Evolutionary conservation across 2,329 filamentous ascomycete genomes (phyloP).

Genomic region (Bipolaris gigantea): DNA sequence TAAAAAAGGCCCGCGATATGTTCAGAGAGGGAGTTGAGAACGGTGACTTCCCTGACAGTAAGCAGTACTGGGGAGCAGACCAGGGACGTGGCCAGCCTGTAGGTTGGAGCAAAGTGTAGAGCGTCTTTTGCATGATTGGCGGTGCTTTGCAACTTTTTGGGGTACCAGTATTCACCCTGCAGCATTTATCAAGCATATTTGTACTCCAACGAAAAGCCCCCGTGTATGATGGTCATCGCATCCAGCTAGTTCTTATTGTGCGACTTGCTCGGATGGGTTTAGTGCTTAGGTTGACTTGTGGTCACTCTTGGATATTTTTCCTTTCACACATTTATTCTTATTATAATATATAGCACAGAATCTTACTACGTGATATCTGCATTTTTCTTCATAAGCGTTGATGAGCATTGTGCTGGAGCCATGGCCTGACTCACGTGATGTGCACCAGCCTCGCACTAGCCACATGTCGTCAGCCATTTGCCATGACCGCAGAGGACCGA

Average conservation of each 20-base stretch:
- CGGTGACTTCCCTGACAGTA: constrained; percentile 44
- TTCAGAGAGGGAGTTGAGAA: constrained; percentile 43
- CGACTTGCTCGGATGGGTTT: constrained; percentile 4
- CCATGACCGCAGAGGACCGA: constrained; percentile 9
- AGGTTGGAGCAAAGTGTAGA: constrained; percentile 44
- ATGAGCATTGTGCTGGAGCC: not conserved
- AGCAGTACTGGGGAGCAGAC: constrained; percentile 46
- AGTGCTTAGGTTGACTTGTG: not conserved
- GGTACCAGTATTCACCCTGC: constrained; percentile 15
- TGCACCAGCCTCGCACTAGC: not conserved
- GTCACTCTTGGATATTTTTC: not conserved
- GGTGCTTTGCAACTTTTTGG: constrained; percentile 11
- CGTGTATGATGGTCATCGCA: not conserved
- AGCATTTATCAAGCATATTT: not conserved
- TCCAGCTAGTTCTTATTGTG: not conserved
- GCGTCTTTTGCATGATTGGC: constrained; percentile 1
- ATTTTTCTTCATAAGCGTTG: no score
- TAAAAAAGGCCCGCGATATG: constrained; percentile 35
- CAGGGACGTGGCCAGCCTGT: constrained; percentile 37
- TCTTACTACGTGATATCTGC: no score
- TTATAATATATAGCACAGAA: not conserved
- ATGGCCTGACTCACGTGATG: constrained; percentile 4
- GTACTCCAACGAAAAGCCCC: not conserved
- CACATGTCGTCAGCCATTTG: constrained; percentile 6
- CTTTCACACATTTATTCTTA: not conserved